Percentiles rank a stretch among this genome's conserved stretches.
These are phyloP conservation scores for Claviceps arundinis DNA, from an alignment of 2,329 filamentous ascomycete species.

Conservation along the genomic window DNA sequence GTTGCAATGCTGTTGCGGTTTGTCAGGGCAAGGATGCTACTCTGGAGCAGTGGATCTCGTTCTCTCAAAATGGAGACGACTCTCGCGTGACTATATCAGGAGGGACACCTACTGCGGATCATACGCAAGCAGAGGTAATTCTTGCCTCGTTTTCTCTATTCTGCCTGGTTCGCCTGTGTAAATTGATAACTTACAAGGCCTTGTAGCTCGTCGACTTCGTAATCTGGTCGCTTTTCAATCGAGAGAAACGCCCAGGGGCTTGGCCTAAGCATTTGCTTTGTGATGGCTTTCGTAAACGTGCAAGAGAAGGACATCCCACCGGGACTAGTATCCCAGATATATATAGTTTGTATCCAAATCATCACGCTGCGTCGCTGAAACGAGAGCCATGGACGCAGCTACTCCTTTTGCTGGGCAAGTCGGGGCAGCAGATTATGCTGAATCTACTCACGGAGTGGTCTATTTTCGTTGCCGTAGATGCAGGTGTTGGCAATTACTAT, in stretches of 20 bases:
- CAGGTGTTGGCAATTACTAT: slow-evolving; percentile 51
- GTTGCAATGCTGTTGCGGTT: slow-evolving; percentile 18
- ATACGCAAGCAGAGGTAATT: slow-evolving; percentile 50
- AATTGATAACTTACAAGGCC: neutral
- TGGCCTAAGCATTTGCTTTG: slow-evolving; percentile 66
- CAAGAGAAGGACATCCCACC: slow-evolving; percentile 15
- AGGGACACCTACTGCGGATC: slow-evolving; percentile 28
- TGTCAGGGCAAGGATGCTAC: slow-evolving; percentile 22
- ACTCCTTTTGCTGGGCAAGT: slow-evolving; percentile 58
- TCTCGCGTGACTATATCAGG: slow-evolving; percentile 40
- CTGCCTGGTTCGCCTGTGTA: neutral
- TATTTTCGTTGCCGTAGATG: slow-evolving; percentile 53
- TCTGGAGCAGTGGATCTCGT: slow-evolving; percentile 43
- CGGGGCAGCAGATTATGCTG: slow-evolving; percentile 65
- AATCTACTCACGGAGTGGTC: slow-evolving; percentile 65
- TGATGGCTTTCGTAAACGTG: slow-evolving; percentile 58
- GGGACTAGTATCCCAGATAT: slow-evolving; percentile 49
- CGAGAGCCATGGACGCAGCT: slow-evolving; percentile 61
- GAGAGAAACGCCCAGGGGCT: slow-evolving; percentile 27
- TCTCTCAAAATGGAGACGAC: slow-evolving; percentile 50
- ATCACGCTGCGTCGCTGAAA: slow-evolving; percentile 56
- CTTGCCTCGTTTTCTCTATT: neutral
- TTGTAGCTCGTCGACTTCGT: slow-evolving; percentile 62
- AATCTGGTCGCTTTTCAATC: slow-evolving; percentile 64
- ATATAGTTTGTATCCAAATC: slow-evolving; percentile 51